These are phyloP conservation scores for Pharus latifolius DNA, from an alignment of 176 grass and related monocot species.

Conservation along the genomic window DNA sequence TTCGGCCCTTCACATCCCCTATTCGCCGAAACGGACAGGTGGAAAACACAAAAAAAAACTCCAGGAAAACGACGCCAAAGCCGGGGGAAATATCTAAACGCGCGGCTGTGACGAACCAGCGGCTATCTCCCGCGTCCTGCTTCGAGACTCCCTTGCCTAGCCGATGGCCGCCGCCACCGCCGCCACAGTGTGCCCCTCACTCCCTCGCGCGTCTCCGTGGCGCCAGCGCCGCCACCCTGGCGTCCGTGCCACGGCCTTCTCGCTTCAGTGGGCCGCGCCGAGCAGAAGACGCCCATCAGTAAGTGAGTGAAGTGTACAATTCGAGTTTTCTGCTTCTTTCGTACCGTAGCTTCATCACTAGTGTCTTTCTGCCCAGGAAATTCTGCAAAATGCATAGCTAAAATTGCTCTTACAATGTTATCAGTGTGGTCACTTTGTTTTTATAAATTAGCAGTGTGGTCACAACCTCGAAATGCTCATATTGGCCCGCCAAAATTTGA, in stretches of 20 bases:
- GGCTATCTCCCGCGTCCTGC: slow-evolving; percentile 12
- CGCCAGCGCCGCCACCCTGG: not conserved
- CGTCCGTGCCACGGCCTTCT: not conserved
- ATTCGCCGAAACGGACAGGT: too few species aligned
- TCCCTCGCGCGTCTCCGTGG: not conserved
- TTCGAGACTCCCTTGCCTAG: not conserved
- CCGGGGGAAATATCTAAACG: slow-evolving; percentile 27
- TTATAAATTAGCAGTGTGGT: too few species aligned
- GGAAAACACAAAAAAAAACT: too few species aligned
- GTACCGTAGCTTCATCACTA: not conserved
- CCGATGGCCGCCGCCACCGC: slow-evolving; percentile 26
- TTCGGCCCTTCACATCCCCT: too few species aligned
- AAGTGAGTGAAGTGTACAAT: too few species aligned
- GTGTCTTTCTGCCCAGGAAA: not conserved
- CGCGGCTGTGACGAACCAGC: not conserved
- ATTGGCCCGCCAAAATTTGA: too few species aligned
- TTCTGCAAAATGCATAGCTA: not conserved
- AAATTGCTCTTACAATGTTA: not conserved
- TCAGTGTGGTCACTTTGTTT: not conserved
- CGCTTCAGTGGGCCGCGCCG: not conserved
- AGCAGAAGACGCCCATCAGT: too few species aligned
- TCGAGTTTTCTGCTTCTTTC: not conserved
- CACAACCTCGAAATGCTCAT: too few species aligned
- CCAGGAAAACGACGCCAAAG: too few species aligned
- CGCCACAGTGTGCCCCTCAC: not conserved